Conservation (phyloP, 2,329 filamentous ascomycete species). For the Ophiostoma quercus region DNA sequence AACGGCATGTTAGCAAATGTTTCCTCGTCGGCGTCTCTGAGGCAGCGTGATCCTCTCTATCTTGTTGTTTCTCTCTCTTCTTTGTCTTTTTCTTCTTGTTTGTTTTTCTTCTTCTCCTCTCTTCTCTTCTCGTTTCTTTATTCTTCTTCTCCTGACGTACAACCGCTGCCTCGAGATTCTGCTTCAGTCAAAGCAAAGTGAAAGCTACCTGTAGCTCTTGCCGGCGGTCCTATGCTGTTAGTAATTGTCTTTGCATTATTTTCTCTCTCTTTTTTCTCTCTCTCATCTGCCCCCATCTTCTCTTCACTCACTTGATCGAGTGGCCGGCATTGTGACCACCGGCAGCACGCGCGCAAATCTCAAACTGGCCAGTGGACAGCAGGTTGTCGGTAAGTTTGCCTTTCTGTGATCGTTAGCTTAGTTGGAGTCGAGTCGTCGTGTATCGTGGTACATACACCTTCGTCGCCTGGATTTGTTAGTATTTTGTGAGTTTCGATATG, state of each 20-base stretch:
- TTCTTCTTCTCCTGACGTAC: not conserved
- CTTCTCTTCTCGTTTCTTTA: not conserved
- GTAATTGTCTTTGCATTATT: not conserved
- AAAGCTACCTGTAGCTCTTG: constrained; percentile 28
- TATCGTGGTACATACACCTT: constrained; percentile 17
- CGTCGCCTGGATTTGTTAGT: constrained; percentile 16
- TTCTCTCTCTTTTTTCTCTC: not conserved
- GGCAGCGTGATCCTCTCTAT: constrained; percentile 10
- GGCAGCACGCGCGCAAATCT: constrained; percentile 52
- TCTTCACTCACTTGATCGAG: constrained; percentile 33
- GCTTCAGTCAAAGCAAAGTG: not conserved
- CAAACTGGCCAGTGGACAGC: constrained; percentile 25
- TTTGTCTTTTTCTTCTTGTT: not conserved
- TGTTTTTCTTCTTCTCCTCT: not conserved
- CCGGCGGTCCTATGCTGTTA: constrained; percentile 25
- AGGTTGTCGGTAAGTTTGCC: constrained; percentile 29
- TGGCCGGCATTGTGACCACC: constrained; percentile 59
- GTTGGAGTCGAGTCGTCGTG: not conserved
- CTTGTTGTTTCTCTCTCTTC: not conserved
- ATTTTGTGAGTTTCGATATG: not conserved
- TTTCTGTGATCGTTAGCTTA: constrained; percentile 21
- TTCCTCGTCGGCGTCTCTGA: not conserved
- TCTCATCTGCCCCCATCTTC: not conserved
- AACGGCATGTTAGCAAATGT: constrained; percentile 2
- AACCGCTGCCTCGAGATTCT: constrained; percentile 15